Evolutionary conservation across 2,329 filamentous ascomycete genomes (phyloP).

Genomic region (Colletotrichum falcatum): DNA sequence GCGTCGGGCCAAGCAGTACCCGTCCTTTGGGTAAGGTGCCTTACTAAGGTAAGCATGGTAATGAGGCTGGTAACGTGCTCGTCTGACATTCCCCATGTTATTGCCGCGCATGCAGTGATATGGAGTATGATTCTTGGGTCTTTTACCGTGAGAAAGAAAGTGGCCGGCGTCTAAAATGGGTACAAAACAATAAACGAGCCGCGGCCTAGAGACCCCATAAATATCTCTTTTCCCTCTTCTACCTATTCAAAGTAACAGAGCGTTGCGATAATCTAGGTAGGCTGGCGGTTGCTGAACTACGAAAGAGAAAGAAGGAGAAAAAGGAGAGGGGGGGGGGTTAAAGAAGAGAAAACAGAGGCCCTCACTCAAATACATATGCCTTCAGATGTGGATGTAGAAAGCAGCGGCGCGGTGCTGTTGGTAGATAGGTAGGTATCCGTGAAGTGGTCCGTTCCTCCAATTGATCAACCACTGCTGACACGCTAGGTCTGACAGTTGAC

Average conservation of each 20-base stretch:
- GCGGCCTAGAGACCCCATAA: neutral
- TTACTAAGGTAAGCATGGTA: neutral
- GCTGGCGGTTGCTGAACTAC: constrained; percentile 18
- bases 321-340: too few relatives aligned
- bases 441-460: neutral
- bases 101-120: neutral
- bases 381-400: neutral
- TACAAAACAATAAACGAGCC: neutral
- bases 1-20: constrained; percentile 16
- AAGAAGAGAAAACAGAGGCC: too few relatives aligned
- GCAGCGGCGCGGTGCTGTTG: neutral
- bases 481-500: constrained; percentile 6
- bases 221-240: constrained; percentile 1
- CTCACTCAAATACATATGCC: too few relatives aligned
- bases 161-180: too few relatives aligned
- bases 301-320: neutral
- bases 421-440: too few relatives aligned
- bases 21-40: constrained; percentile 16
- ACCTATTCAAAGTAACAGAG: constrained; percentile 10
- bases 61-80: neutral
- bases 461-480: constrained; percentile 22
- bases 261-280: constrained; percentile 27
- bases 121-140: neutral
- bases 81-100: neutral
- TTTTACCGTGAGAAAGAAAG: too few relatives aligned